Base-by-base conservation (phyloP, 306 rosid species). In the Acacia confusa region DNA sequence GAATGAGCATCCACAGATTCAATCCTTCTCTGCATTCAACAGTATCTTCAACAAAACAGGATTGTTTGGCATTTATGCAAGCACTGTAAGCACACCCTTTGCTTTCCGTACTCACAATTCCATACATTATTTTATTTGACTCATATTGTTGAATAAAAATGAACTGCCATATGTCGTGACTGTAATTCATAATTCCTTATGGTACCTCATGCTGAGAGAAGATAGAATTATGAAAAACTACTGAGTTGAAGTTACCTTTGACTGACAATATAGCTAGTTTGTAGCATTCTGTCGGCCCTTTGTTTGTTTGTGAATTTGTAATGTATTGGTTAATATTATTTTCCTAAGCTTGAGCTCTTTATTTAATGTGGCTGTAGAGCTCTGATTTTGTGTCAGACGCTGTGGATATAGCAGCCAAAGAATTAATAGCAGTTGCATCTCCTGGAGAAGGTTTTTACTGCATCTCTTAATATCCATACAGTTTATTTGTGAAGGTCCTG, bases 21-120 rank as follows among this genome's bases (percentile, higher is more conserved):
- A 88, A 76, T 86, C 88, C 76, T 91, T 93, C 78, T 90, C 97
- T 77, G 97, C 97, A 36, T 93, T 93, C 90, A 93, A 93, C 89
- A 93, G 94, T 78, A 86, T 93, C 89, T 91, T 90, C 88, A 93
- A 93, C 78, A 83, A 91, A 57, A 88, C 97, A 25, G 97, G 97
- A 76, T 76, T 93, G 64, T 91, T 93, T 85, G 97, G 97, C 73
- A 86, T 93, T 81, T 91, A 86, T 66, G 93, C 87, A 32, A 83
- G 88, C 91, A 86, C 97, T 32, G 97, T 93, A 91, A 90, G 71
- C 83, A 44, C 84, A 41, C 74, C 30, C 40, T 63, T 32, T 28
- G 20, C 64, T 9, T 74, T 74, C 2, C 28, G 4, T 27, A 20
- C 25, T 55, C 7, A 55, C 61, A 55, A 55, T 74, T 53, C 6